Evolutionary conservation across 768 basidiomycete genomes (phyloP), one percentile per base, ranked within the genome.

Genomic region (Sutorius australiensis): DNA sequence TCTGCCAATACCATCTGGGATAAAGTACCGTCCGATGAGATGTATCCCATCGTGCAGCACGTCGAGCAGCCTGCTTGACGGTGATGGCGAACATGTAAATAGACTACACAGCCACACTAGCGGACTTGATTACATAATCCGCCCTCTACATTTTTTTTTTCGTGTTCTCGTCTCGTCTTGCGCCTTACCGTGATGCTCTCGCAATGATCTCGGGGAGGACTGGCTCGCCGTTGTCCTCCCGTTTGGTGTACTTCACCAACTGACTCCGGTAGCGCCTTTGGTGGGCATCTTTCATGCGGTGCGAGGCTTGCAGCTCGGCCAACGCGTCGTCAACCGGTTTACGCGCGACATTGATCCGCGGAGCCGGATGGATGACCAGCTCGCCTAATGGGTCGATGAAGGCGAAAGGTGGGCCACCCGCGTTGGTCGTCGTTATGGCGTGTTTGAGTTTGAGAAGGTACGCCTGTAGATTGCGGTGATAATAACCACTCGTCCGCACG

Each of bases 161-260:
- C 0, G 63, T 70, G 61, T 67, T 58, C 28, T 41, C 54, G 19
- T 46, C 69, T 51, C 72, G 72, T 31, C 76, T 80, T 53, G 64
- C 72, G 6, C 72, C 75, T 7, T 86, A 80, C 72, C 80, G 69
- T 56, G 68, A 77, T 30, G 79, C 80, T 0, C 77, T 94, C 31
- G 71, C 75, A 16, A 71, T 77, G 2, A 62, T 93, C 11, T 84
- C 92, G 16, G 69, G 76, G 6, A 80, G 84, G 34, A 91, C 91
- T 16, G 82, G 87, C 16, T 77, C 88, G 2, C 89, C 90, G 13
- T 65, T 95, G 0, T 77, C 91, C 80, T 89, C 38, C 91, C 92
- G 0, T 95, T 97, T 58, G 83, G 80, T 6, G 71, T 94, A 48
- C 75, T 97, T 3, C 94, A 97, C 64, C 93, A 97, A 64, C 57